phyloP scores from a whole-genome alignment of 2,329 filamentous ascomycete species.

The Claviceps sp. region DNA sequence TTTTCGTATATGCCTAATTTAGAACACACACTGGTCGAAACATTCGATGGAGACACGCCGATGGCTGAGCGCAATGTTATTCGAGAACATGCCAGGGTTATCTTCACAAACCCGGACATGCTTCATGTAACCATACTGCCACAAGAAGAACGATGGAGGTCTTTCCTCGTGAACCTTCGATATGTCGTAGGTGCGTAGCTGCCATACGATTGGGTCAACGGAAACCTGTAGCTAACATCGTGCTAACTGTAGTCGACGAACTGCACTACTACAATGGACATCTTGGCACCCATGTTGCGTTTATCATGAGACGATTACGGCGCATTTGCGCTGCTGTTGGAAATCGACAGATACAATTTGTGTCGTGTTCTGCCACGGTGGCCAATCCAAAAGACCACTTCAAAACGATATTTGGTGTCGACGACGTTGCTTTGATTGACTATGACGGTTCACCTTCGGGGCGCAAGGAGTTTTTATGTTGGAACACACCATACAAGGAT shows the following conservation, averaged over 20 bases:
- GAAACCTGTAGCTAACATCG: background rate
- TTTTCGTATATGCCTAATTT: conserved; percentile 67
- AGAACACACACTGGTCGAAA: conserved; percentile 68
- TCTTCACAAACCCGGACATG: conserved; percentile 98
- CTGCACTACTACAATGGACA: conserved; percentile 93
- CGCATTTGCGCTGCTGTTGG: conserved; percentile 83
- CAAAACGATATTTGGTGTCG: conserved; percentile 81
- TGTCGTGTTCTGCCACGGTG: conserved; percentile 93
- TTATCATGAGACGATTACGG: conserved; percentile 82
- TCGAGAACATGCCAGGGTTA: conserved; percentile 77
- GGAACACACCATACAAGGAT: conserved; percentile 94
- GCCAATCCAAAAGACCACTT: conserved; percentile 89
- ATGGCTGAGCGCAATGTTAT: conserved; percentile 67
- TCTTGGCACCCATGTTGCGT: conserved; percentile 84
- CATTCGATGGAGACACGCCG: conserved; percentile 89
- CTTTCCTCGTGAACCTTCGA: conserved; percentile 74
- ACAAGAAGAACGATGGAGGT: conserved; percentile 79
- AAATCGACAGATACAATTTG: conserved; percentile 73
- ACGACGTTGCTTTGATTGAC: conserved; percentile 68
- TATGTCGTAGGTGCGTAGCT: conserved; percentile 60
- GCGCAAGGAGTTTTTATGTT: conserved; percentile 88
- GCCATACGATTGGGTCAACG: background rate
- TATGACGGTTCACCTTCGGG: conserved; percentile 85
- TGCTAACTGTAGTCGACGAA: conserved; percentile 48
- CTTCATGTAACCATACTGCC: conserved; percentile 87